phyloP scores from a whole-genome alignment of 1,284 basidiomycete genomes.

The Austropuccinia psidii region DNA sequence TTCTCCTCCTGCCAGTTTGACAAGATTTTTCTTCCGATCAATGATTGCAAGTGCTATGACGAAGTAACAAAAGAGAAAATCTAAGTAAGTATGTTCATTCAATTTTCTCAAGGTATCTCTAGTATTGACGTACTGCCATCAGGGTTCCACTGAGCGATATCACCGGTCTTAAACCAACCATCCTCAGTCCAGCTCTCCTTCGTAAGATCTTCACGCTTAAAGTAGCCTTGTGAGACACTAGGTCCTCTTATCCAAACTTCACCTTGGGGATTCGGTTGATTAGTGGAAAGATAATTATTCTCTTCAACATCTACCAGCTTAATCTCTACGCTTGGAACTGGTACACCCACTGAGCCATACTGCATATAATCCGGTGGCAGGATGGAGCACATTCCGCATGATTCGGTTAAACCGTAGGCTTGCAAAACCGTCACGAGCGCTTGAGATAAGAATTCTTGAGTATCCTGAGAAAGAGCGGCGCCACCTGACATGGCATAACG shows the following conservation, averaged over 20 bases:
- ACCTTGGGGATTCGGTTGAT: slow-evolving; percentile 63
- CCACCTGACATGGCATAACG: slow-evolving; percentile 67
- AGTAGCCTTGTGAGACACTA: slow-evolving; percentile 54
- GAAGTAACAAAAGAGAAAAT: background rate
- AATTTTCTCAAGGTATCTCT: background rate
- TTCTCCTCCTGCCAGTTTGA: slow-evolving; percentile 79
- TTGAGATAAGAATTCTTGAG: slow-evolving; percentile 78
- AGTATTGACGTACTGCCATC: slow-evolving; percentile 56
- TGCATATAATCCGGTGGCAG: slow-evolving; percentile 70
- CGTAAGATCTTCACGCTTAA: slow-evolving; percentile 83
- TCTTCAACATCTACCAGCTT: slow-evolving; percentile 74
- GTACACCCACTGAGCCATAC: slow-evolving; percentile 70
- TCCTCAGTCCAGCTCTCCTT: slow-evolving; percentile 72
- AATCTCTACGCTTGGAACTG: slow-evolving; percentile 74
- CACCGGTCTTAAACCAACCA: slow-evolving; percentile 80
- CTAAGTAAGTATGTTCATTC: background rate
- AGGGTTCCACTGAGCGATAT: slow-evolving; percentile 65
- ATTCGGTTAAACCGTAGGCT: slow-evolving; percentile 89
- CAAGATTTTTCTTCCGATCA: slow-evolving; percentile 69
- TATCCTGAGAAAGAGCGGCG: slow-evolving; percentile 72
- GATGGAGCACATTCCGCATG: slow-evolving; percentile 74
- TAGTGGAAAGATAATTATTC: slow-evolving; percentile 65
- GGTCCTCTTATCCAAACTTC: slow-evolving; percentile 74
- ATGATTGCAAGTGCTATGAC: slow-evolving; percentile 59
- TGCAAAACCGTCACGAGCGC: slow-evolving; percentile 75